Conservation (phyloP, 2,329 filamentous ascomycete genomes). For the Pochonia chlamydosporia region DNA sequence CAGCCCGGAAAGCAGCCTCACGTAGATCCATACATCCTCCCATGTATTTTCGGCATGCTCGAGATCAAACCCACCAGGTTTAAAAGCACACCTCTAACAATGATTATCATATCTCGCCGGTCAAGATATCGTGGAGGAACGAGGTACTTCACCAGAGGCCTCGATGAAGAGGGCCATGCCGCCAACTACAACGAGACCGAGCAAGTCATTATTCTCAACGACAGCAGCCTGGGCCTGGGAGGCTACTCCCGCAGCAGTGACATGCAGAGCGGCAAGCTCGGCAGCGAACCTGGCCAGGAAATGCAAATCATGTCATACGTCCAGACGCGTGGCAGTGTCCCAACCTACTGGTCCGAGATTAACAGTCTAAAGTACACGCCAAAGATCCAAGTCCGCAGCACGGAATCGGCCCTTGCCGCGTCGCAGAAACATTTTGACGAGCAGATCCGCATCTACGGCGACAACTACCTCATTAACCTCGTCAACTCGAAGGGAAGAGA, state of each 20-base stretch:
- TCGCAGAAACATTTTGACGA: constrained; percentile 86
- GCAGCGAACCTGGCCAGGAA: constrained; percentile 58
- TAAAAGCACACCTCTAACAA: constrained; percentile 77
- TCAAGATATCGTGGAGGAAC: constrained; percentile 87
- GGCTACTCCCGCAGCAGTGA: constrained; percentile 75
- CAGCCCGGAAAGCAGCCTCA: constrained; percentile 66
- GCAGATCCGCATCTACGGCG: constrained; percentile 88
- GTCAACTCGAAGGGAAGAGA: constrained; percentile 96
- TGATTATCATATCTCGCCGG: constrained; percentile 81
- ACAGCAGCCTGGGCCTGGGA: constrained; percentile 65
- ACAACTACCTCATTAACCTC: constrained; percentile 95
- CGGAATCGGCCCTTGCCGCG: constrained; percentile 73
- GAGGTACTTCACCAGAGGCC: constrained; percentile 87
- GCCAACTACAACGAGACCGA: constrained; percentile 99
- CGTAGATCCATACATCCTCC: constrained; percentile 87
- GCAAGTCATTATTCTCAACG: constrained; percentile 85
- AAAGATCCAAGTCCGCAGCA: constrained; percentile 78
- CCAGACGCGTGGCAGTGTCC: constrained; percentile 93
- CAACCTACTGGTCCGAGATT: constrained; percentile 93
- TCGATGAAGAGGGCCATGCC: constrained; percentile 91
- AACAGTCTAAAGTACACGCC: constrained; percentile 91
- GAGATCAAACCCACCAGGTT: constrained; percentile 82
- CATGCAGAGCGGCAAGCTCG: constrained; percentile 67
- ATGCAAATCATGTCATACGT: constrained; percentile 90
- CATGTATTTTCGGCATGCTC: constrained; percentile 94